Conservation (phyloP, 2,329 filamentous ascomycete genomes). For the Colletotrichum sp. region DNA sequence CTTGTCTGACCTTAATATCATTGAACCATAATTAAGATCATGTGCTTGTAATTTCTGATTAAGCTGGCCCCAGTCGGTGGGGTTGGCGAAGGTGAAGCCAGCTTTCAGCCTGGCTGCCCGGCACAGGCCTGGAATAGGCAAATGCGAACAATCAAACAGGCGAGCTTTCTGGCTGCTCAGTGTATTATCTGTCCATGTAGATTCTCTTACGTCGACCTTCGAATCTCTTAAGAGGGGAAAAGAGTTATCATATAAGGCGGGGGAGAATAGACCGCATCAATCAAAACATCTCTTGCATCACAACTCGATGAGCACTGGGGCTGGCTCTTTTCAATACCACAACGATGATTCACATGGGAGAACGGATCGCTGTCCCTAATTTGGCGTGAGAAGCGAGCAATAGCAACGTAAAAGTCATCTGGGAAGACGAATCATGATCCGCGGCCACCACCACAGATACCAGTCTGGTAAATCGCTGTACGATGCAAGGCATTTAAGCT, state of each 20-base stretch:
- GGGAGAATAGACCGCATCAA: background rate
- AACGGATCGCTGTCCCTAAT: background rate
- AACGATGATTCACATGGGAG: rapidly evolving
- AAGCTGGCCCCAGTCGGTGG: background rate
- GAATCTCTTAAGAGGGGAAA: background rate
- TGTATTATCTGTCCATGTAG: rapidly evolving
- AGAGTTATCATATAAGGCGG: background rate
- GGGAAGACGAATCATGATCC: background rate
- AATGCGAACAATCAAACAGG: rapidly evolving
- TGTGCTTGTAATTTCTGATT: background rate
- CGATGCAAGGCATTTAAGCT: background rate
- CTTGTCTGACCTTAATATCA: rapidly evolving
- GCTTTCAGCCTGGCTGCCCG: background rate
- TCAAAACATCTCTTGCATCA: rapidly evolving
- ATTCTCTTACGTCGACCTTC: background rate
- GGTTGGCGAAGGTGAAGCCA: background rate
- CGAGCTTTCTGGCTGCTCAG: background rate
- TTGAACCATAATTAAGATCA: rapidly evolving
- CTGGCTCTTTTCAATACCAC: background rate
- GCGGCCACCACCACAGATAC: background rate
- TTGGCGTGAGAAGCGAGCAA: background rate
- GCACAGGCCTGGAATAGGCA: too few species aligned
- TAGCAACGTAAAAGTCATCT: background rate
- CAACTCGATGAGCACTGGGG: background rate
- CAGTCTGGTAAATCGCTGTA: rapidly evolving